phyloP scores from a whole-genome alignment of 768 basidiomycete genomes.

The Leccinum aurantiacum region DNA sequence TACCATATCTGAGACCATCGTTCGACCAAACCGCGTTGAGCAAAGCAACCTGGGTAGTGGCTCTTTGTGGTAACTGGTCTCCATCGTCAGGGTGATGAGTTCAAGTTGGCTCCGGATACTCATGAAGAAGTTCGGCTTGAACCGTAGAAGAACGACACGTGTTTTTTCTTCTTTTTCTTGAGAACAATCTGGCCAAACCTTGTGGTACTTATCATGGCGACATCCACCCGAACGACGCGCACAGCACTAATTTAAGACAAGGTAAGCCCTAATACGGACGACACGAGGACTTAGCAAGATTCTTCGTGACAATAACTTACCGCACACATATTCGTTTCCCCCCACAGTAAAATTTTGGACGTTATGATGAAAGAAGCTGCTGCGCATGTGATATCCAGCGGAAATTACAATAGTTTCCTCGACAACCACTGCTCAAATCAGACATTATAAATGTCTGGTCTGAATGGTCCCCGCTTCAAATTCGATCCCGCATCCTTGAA shows the following conservation, averaged over 20 bases:
- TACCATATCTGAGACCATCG: constrained; percentile 41
- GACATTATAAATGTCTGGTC: not conserved
- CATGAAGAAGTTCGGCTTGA: not conserved
- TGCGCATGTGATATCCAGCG: not conserved
- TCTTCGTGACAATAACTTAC: not conserved
- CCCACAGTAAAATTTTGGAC: not conserved
- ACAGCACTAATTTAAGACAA: not conserved
- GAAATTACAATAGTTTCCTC: not conserved
- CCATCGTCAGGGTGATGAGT: constrained; percentile 3
- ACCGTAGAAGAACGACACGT: not conserved
- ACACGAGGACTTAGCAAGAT: not conserved
- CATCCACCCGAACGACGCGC: not conserved
- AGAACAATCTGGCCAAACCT: not conserved
- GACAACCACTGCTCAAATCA: not conserved
- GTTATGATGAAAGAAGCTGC: not conserved
- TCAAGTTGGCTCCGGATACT: not conserved
- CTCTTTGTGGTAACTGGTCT: constrained; percentile 24
- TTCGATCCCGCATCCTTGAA: not conserved
- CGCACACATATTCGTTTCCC: not conserved
- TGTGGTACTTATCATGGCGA: too few relatives aligned
- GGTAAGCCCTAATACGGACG: not conserved
- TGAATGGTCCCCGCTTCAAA: not conserved
- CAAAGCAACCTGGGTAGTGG: not conserved
- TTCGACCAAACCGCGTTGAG: constrained; percentile 34
- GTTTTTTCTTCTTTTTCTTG: not conserved